Percentiles rank a stretch among this genome's conserved stretches.
phyloP scores from a whole-genome alignment of 176 grass and related monocot species.

The Melocanna baccifera region DNA sequence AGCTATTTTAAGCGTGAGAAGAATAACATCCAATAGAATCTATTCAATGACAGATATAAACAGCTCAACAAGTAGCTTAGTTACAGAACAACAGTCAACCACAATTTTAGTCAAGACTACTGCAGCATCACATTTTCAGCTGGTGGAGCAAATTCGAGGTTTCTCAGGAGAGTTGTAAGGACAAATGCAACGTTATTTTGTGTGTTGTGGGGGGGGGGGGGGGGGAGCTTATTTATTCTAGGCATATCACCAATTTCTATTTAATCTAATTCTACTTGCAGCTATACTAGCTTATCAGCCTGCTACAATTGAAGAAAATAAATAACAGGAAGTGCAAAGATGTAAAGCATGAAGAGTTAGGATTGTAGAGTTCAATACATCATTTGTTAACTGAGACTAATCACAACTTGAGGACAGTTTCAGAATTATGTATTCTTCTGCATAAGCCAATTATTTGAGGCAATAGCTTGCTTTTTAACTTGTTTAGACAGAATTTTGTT shows the following conservation, averaged over 20 bases:
- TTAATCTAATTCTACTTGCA: slow-evolving; percentile 11
- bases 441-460: not conserved
- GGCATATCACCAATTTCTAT: slow-evolving; percentile 4
- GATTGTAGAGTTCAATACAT: not conserved
- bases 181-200: too few relatives aligned
- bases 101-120: not conserved
- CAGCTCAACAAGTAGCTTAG: not conserved
- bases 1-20: not conserved
- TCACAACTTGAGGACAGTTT: not conserved
- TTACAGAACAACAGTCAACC: not conserved
- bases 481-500: not conserved
- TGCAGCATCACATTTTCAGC: not conserved
- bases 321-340: slow-evolving; percentile 4
- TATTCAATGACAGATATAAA: not conserved
- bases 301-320: not conserved
- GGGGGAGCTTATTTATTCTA: not conserved
- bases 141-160: not conserved
- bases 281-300: not conserved
- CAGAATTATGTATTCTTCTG: not conserved
- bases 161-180: not conserved
- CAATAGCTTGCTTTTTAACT: not conserved
- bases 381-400: not conserved
- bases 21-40: not conserved
- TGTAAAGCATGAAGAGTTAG: not conserved
- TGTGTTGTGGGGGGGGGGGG: too few relatives aligned